Base-by-base conservation (phyloP, 2,329 filamentous ascomycete genomes). In the Epicoccum sorghinum region DNA sequence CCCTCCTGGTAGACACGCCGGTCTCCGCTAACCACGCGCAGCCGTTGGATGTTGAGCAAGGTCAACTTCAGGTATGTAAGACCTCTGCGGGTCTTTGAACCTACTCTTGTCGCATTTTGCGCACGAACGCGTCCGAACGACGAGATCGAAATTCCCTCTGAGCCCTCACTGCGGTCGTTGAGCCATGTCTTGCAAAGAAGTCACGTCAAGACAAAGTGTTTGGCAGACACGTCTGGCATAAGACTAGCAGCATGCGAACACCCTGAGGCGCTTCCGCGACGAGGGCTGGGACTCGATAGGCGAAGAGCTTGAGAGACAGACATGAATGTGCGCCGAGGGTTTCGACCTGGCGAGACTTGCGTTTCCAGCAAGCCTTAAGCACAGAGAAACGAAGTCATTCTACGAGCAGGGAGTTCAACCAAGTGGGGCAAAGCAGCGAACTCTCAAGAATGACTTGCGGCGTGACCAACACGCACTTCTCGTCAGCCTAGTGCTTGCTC, bases 31-130 rank as follows among this genome's bases (percentile, higher is more conserved):
- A 89, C 77, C 25, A 45, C 14, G 51, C 13, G 30, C 66, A 98
- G 91, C 95, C 95, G 77, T 88, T 89, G 82, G 95, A 99, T 87
- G 92, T 99, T 79, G 91, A 87, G 80, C 93, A 98, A 85, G 82
- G 82, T 82, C 91, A 96, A 88, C 96, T 99, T 83, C 98, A 99
- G 95, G 95, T 99, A 99, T 96, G 95, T 99, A 92, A 92, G 86
- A 69, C 66, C 89, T 83, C 88, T 65, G 65, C 69, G 65, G 74
- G 72, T 72, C 68, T 75, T 72, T 75, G 68, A 74, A 68, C 75
- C 75, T 75, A 66, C 56, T 64, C 60, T 63, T 66, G 48, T 70
- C 67, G 67, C 64, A 59, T 51, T 60, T 61, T 61, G 62, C 66
- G 63, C 68, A 65, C 66, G 56, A 65, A 58, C 57, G 64, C 69